Evolutionary conservation across 768 basidiomycete genomes (phyloP), one percentile per base, ranked within the genome.

Genomic region (Panus rudis): DNA sequence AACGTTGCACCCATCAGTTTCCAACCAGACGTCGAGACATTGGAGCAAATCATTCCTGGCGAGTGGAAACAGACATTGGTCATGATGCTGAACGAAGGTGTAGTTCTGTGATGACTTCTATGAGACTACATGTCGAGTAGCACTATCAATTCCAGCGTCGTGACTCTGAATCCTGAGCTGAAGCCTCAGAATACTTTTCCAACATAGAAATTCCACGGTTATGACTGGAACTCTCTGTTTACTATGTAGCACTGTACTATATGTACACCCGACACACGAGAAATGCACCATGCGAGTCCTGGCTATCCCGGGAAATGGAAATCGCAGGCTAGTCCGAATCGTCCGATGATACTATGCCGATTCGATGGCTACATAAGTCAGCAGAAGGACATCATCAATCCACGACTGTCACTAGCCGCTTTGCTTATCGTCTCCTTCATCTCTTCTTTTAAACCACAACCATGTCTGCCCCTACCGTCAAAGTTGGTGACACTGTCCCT

Each of bases 401-500:
- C 16, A 10, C 16, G 10, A 16, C 28, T 30, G 28, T 16, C 16
- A 30, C 28, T 30, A 30, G 10, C 16, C 16, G 16, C 28, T 10
- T 10, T 30, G 28, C 10, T 10, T 30, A 10, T 30, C 10, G 28
- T 30, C 16, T 16, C 28, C 10, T 30, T 30, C 28, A 16, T 30
- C 28, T 30, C 10, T 30, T 30, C 28, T 30, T 30, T 16, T 16
- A 30, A 30, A 16, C 28, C 28, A 10, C 28, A 10, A 16, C 28
- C 10, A 30, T 30, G 16, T 30, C 28, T 16, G 10, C 28, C 28
- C 28, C 28, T 10, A 30, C 28, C 28, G 28, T 79, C 64, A 59
- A 68, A 48, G 73, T 74, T 48, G 78, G 78, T 49, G 70, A 76
- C 42, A 71, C 59, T 39, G 53, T 80, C 31, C 78, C 78, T 42